Base-by-base conservation (phyloP, 179 eudicot genomes). In the Beta corolliflora region DNA sequence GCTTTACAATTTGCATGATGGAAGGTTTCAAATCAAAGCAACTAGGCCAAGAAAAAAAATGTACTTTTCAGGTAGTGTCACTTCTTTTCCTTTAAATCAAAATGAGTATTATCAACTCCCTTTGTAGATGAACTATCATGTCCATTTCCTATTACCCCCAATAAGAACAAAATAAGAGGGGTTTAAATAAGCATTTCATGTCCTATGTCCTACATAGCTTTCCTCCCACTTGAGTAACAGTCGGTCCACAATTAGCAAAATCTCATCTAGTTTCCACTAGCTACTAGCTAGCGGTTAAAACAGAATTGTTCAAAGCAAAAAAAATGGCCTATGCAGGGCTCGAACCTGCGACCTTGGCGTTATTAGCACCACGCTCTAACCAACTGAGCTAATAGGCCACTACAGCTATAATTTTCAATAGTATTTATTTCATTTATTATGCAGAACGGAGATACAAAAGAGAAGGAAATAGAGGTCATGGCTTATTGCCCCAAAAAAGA, bases 361-460 rank as follows among this genome's bases (percentile, higher is more conserved):
- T 85, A 85, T 88, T 88, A 86, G 90, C 89, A 83, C 88, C 81
- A 88, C 88, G 88, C 82, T 88, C 88, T 85, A 83, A 87, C 84
- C 86, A 87, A 83, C 86, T 82, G 87, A 86, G 87, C 88, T 86
- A 84, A 83, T 85, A 48, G 86, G 86, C 88, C 86, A 36, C 41
- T 36, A 36, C 41, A 36, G 36, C 41, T 36, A 36, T 3, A 36
- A 36, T 0, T 36, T 36, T 36, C 41, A 36, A 2, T 36, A 3
- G 41, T 36, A 0, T 36, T 36, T 36, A 36, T 25, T 25, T 25
- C 1, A 0, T 25, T 25, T 25, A 25, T 25, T 25, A 36, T 36
- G 41, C 3, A 36, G 2, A 2, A 36, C 3, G 41, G 41, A 36
- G 41, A 36, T 36, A 36, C 29, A 36, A 36, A 36, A 36, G 3